Evolutionary conservation across 129 eudicot genomes (phyloP).

Genomic region (Arctium lappa): DNA sequence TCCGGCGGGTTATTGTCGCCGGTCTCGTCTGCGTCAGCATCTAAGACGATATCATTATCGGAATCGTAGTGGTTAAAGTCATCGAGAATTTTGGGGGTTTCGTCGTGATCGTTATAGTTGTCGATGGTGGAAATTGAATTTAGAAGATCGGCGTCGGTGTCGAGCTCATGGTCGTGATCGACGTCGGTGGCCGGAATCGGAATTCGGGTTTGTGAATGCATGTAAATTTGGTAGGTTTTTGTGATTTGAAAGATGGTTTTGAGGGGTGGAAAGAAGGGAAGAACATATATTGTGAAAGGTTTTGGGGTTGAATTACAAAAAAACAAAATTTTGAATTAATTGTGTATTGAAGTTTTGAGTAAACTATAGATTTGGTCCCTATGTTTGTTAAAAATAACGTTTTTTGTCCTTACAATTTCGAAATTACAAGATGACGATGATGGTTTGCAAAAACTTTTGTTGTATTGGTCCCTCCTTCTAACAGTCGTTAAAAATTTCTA

Average conservation of each 20-base stretch:
- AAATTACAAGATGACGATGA: too few relatives aligned
- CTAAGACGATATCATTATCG: slow-evolving; percentile 7
- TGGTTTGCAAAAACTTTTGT: too few relatives aligned
- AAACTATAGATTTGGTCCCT: too few relatives aligned
- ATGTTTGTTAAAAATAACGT: too few relatives aligned
- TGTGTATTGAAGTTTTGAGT: too few relatives aligned
- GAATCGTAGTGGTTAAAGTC: background rate
- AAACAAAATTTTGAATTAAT: slow-evolving; percentile 1
- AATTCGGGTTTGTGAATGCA: slow-evolving; percentile 27
- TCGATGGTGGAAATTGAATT: slow-evolving; percentile 9
- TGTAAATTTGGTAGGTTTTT: slow-evolving; percentile 3
- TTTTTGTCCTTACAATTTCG: too few relatives aligned
- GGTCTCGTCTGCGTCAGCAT: background rate
- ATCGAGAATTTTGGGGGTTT: slow-evolving; percentile 1
- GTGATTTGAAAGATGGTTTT: background rate
- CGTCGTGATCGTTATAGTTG: background rate
- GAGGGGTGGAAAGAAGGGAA: background rate
- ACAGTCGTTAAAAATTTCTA: too few relatives aligned
- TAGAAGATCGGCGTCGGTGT: background rate
- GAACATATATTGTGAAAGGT: slow-evolving; percentile 14
- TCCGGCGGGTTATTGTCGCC: slow-evolving; percentile 41
- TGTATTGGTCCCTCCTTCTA: too few relatives aligned
- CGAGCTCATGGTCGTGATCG: slow-evolving; percentile 1
- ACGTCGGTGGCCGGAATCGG: background rate
- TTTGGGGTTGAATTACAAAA: background rate